These are phyloP conservation scores for Xylaria bambusicola DNA, from an alignment of 495 filamentous ascomycete genomes.

Conservation along the genomic window DNA sequence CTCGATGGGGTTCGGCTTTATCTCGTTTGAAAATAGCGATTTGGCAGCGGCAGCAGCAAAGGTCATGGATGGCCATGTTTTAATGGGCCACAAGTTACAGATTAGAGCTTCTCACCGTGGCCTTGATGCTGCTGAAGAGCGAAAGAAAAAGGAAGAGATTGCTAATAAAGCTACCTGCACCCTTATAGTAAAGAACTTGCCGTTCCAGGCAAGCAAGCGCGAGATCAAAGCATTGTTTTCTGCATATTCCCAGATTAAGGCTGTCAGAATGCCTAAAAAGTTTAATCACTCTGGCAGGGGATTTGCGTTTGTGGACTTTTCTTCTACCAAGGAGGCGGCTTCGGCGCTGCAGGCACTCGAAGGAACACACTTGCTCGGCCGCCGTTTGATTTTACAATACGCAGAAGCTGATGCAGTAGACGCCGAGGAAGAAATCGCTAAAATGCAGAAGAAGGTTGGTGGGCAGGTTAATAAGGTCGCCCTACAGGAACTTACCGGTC, in stretches of 20 bases:
- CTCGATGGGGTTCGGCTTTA: constrained; percentile 96
- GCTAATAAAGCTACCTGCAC: constrained; percentile 73
- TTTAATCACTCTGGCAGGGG: constrained; percentile 84
- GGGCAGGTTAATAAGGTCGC: constrained; percentile 85
- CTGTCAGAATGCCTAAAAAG: constrained; percentile 91
- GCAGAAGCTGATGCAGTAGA: constrained; percentile 82
- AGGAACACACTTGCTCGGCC: constrained; percentile 90
- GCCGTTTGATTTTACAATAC: constrained; percentile 86
- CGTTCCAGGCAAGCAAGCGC: constrained; percentile 92
- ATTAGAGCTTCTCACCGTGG: constrained; percentile 84
- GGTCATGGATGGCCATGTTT: constrained; percentile 81
- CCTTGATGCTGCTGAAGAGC: constrained; percentile 82
- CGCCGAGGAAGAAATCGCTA: constrained; percentile 91
- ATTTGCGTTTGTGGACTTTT: constrained; percentile 96
- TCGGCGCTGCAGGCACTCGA: constrained; percentile 88
- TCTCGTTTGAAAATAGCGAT: constrained; percentile 76
- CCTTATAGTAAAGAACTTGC: constrained; percentile 97
- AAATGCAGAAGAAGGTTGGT: constrained; percentile 92
- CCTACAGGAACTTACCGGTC: constrained; percentile 79
- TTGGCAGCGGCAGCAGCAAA: constrained; percentile 76
- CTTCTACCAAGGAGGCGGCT: constrained; percentile 86
- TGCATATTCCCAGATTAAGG: constrained; percentile 86
- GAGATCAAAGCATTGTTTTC: constrained; percentile 84
- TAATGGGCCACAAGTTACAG: constrained; percentile 82
- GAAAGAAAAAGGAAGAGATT: constrained; percentile 73